A percentile compares a stretch with the other conserved stretches of the same genome.
Evolutionary conservation across 2,329 filamentous ascomycete genomes (phyloP).

Genomic region (Fusarium humuli): DNA sequence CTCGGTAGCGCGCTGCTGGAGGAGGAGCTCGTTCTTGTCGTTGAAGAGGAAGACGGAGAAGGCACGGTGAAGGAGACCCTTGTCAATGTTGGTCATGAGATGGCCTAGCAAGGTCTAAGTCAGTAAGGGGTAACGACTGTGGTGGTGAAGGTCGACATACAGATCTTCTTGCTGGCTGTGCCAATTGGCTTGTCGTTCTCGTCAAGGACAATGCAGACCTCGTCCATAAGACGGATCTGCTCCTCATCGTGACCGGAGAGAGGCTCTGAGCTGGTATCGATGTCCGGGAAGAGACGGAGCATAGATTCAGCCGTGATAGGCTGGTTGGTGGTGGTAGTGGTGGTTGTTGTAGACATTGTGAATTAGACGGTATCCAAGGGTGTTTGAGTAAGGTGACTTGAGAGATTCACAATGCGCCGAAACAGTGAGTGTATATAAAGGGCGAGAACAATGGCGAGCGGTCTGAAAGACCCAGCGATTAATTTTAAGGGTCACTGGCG

Average conservation of each 20-base stretch:
- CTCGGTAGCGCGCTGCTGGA: slow-evolving; percentile 94
- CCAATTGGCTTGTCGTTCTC: slow-evolving; percentile 93
- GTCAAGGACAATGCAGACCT: slow-evolving; percentile 97
- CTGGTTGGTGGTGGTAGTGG: slow-evolving; percentile 62
- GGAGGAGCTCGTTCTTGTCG: slow-evolving; percentile 87
- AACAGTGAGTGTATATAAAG: slow-evolving; percentile 10
- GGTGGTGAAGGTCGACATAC: slow-evolving; percentile 63
- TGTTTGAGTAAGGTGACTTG: neutral
- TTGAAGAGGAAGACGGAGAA: slow-evolving; percentile 99
- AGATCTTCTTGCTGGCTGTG: slow-evolving; percentile 97
- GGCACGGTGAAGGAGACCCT: slow-evolving; percentile 93
- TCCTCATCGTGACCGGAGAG: slow-evolving; percentile 95
- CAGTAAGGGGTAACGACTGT: slow-evolving; percentile 19
- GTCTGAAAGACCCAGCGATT: slow-evolving; percentile 35
- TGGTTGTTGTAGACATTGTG: slow-evolving; percentile 51
- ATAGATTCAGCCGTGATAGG: slow-evolving; percentile 88
- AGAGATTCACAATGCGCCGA: slow-evolving; percentile 3
- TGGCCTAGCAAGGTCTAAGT: slow-evolving; percentile 72
- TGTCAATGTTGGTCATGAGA: slow-evolving; percentile 98
- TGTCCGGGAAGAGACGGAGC: slow-evolving; percentile 87
- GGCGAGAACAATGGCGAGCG: slow-evolving; percentile 21
- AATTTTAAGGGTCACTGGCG: slow-evolving; percentile 44
- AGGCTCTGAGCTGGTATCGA: slow-evolving; percentile 76
- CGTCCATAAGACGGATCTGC: slow-evolving; percentile 98
- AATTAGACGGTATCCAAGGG: neutral